These are phyloP conservation scores for Cladosporium sp. DNA, from an alignment of 2,329 filamentous ascomycete species.

Conservation along the genomic window DNA sequence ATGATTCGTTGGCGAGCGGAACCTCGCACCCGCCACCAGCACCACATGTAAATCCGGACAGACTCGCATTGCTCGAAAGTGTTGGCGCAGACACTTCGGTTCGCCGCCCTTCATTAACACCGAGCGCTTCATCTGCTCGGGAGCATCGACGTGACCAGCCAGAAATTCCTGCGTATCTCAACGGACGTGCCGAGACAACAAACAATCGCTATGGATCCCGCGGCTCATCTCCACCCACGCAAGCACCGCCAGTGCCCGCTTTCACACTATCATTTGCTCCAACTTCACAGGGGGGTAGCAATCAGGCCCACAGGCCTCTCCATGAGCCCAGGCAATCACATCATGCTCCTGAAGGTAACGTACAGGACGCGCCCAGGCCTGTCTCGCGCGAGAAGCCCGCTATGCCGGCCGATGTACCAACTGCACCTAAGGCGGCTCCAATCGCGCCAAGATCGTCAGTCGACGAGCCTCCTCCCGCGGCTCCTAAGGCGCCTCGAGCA, in stretches of 20 bases:
- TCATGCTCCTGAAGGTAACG: constrained; percentile 12
- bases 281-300: constrained; percentile 27
- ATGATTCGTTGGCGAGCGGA: constrained; percentile 27
- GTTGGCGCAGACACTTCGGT: constrained; percentile 31
- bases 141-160: constrained; percentile 24
- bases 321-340: constrained; percentile 18
- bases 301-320: constrained; percentile 33
- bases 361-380: constrained; percentile 12
- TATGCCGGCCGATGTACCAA: constrained; percentile 25
- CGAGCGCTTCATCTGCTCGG: constrained; percentile 14
- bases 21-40: constrained; percentile 25
- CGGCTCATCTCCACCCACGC: constrained; percentile 53
- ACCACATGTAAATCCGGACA: constrained; percentile 34
- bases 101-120: constrained; percentile 26
- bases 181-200: constrained; percentile 48
- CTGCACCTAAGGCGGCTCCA: constrained; percentile 43
- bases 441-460: constrained; percentile 37
- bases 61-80: constrained; percentile 36
- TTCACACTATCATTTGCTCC: constrained; percentile 43
- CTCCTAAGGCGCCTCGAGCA: constrained; percentile 36
- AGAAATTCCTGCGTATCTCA: constrained; percentile 46
- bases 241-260: constrained; percentile 56
- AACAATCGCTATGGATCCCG: constrained; percentile 49
- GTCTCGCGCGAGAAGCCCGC: constrained; percentile 12
- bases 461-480: constrained; percentile 31